Percentiles rank a stretch among this genome's conserved stretches.
phyloP scores from a whole-genome alignment of 805 yeast species.

The Ogataea wickerhamii region DNA sequence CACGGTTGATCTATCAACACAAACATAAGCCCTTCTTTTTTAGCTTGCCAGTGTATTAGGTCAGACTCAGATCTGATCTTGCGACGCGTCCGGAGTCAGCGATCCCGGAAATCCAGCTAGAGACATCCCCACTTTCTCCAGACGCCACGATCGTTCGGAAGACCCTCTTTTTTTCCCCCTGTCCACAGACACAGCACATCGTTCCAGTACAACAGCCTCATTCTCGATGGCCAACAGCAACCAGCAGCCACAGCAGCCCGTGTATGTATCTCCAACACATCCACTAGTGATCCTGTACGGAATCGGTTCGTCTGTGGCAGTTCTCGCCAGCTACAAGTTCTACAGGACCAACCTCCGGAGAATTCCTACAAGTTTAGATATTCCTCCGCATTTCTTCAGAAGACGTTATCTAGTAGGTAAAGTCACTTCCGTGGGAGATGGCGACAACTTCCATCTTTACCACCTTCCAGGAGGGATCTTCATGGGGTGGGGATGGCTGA shows the following conservation, averaged over 20 bases:
- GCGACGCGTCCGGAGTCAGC: too few species aligned
- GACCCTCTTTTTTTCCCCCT: too few species aligned
- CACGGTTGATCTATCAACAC: too few species aligned
- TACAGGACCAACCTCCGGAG: constrained; percentile 48
- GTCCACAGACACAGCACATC: too few species aligned
- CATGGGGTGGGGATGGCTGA: constrained; percentile 92
- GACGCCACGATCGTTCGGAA: too few species aligned
- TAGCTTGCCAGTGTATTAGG: too few species aligned
- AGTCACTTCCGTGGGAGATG: constrained; percentile 92
- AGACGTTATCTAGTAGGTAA: constrained; percentile 55
- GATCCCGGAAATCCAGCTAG: too few species aligned
- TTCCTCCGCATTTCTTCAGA: constrained; percentile 47
- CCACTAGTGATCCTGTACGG: constrained; percentile 32
- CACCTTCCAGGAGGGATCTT: constrained; percentile 90
- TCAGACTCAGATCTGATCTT: too few species aligned
- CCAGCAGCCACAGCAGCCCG: neutral
- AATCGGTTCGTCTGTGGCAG: constrained; percentile 27
- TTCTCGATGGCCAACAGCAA: neutral
- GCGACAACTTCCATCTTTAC: constrained; percentile 88
- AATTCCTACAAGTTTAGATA: constrained; percentile 43
- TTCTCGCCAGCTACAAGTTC: constrained; percentile 40
- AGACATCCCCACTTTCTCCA: too few species aligned
- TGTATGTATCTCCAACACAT: constrained; percentile 20
- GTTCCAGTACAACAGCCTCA: too few species aligned
- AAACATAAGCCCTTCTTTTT: too few species aligned